Conservation (phyloP, 2,329 filamentous ascomycete genomes). For the Aureobasidium sp. region DNA sequence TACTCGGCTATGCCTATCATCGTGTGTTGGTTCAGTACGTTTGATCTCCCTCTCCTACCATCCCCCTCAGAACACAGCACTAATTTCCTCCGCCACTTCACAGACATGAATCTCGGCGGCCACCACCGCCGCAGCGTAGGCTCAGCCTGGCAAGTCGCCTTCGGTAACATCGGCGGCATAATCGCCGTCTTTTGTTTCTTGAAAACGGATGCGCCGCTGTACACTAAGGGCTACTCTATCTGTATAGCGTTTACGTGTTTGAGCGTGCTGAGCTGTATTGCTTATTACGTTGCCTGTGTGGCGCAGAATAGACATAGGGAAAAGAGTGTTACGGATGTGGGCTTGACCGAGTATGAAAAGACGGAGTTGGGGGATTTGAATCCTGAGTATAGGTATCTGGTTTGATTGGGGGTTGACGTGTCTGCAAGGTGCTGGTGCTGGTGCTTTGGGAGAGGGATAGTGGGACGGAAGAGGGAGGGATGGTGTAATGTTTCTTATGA, state of each 20-base stretch:
- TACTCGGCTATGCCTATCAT: slow-evolving; percentile 82
- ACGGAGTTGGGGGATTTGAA: slow-evolving; percentile 50
- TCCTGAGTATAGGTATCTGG: slow-evolving; percentile 51
- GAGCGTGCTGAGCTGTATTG: slow-evolving; percentile 50
- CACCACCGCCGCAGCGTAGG: slow-evolving; percentile 43
- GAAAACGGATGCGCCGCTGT: slow-evolving; percentile 55
- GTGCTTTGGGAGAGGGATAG: too few species aligned
- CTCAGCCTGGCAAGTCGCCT: slow-evolving; percentile 41
- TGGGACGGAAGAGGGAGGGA: too few species aligned
- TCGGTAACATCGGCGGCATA: slow-evolving; percentile 41
- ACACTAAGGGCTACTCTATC: slow-evolving; percentile 66
- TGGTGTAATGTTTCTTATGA: too few species aligned
- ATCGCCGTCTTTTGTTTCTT: slow-evolving; percentile 44
- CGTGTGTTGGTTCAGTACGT: slow-evolving; percentile 41
- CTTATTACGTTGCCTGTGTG: slow-evolving; percentile 52
- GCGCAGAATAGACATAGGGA: slow-evolving; percentile 54
- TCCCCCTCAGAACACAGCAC: too few species aligned
- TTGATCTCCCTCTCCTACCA: not conserved
- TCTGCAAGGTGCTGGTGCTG: too few species aligned
- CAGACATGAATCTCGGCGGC: slow-evolving; percentile 42
- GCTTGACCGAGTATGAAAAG: slow-evolving; percentile 54
- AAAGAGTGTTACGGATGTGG: slow-evolving; percentile 35
- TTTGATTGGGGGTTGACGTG: slow-evolving; percentile 23
- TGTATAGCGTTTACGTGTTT: slow-evolving; percentile 65
- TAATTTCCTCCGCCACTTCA: too few species aligned